Conservation (phyloP, 352 stramenopile genomes). For the Pythium periplocum region DNA sequence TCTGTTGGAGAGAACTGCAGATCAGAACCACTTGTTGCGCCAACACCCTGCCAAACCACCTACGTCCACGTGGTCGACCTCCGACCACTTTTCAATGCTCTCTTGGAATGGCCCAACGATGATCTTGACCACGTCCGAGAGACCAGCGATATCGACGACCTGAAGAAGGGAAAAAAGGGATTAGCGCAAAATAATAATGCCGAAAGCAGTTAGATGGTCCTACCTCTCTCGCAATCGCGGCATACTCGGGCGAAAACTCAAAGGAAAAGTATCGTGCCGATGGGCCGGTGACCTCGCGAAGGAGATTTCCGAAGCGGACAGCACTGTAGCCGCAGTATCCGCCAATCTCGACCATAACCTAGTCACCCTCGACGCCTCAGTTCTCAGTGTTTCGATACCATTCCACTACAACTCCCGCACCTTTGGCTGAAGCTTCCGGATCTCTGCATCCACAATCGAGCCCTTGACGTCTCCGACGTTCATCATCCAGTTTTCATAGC, state of each 20-base stretch:
- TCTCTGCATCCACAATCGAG: constrained; percentile 33
- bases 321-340: constrained; percentile 39
- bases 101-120: constrained; percentile 28
- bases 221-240: constrained; percentile 32
- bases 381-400: no score
- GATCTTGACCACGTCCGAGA: constrained; percentile 30
- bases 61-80: constrained; percentile 30
- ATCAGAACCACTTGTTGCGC: no score
- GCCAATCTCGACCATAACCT: constrained; percentile 36
- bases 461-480: constrained; percentile 36
- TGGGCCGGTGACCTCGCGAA: constrained; percentile 20
- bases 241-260: constrained; percentile 29
- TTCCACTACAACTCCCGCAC: no score
- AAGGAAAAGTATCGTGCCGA: constrained; percentile 37
- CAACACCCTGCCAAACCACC: not conserved
- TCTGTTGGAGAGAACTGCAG: not conserved
- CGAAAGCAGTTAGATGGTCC: no score
- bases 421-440: constrained; percentile 25
- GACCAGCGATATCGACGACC: constrained; percentile 30
- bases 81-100: constrained; percentile 15
- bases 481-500: constrained; percentile 33
- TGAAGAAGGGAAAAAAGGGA: constrained; percentile 1
- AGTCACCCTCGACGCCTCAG: no score
- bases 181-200: no score
- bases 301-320: constrained; percentile 31